Base-by-base conservation (phyloP, 495 filamentous ascomycete species). In the Friedmanniomyces simplex region DNA sequence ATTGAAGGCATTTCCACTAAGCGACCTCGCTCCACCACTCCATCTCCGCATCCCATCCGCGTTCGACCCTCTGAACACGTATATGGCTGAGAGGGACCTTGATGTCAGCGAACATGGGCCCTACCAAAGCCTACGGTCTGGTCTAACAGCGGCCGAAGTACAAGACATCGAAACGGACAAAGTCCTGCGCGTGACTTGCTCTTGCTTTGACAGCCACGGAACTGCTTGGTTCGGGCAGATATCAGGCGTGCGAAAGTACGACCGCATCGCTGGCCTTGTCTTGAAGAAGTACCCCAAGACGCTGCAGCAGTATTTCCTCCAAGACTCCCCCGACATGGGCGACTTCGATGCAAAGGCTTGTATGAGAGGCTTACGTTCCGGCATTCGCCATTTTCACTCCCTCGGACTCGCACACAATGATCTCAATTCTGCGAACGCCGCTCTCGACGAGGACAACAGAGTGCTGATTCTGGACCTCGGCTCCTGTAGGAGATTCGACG, bases 361-460 rank as follows among this genome's bases (percentile, higher is more conserved):
- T 37, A 59, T 58, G 47, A 46, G 45, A 10, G 34, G 45, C 30
- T 52, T 62, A 2, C 48, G 6, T 1, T 51, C 60, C 7, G 63
- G 47, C 14, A 61, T 60, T n/a, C 20, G 34, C 2, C 63, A 65
- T 56, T 59, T 65, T 18, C 60, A 65, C 36, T 59, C 63, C 11
- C 55, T 65, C 16, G 63, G 59, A n/a, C 60, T 65, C 16, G 63
- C 63, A 16, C 63, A 65, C 46, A 65, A 65, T 41, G 63, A 65
- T 46, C 52, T 65, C 45, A 62, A 52, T 18, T 54, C 59, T 3
- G 34, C 21, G 30, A 65, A 65, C 52, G 55, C 62, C 43, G 50
- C 41, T 39, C 21, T 65, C 48, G 51, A 65, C 46, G 46, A 41
- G 34, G 12, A 55, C 41, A 55, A 60, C 32, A 43, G 39, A 3